A percentile compares a stretch with the other conserved stretches of the same genome.
Conservation (phyloP, 116 monocot species). For the Zostera marina region DNA sequence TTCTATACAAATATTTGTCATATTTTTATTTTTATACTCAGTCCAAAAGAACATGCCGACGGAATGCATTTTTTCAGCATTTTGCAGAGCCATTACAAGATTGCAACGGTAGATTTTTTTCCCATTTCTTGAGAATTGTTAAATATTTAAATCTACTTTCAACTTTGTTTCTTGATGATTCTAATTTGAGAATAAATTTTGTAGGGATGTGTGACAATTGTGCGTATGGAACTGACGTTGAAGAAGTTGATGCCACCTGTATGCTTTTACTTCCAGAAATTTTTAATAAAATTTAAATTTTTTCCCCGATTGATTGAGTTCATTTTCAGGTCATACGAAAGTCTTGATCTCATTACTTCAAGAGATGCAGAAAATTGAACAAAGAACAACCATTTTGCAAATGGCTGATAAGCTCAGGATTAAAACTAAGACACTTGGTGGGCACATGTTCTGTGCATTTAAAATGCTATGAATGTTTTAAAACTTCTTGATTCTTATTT, state of each 20-base stretch:
- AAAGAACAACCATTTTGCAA: constrained; percentile 84
- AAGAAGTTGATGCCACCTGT: constrained; percentile 71
- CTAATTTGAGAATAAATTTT: background rate
- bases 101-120: constrained; percentile 51
- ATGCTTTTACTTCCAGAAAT: constrained; percentile 17
- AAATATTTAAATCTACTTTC: background rate
- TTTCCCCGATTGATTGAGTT: background rate
- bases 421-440: constrained; percentile 59
- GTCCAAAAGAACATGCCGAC: constrained; percentile 66
- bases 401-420: constrained; percentile 58
- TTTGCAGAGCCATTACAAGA: constrained; percentile 75
- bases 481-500: background rate
- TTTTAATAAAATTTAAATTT: background rate
- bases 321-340: constrained; percentile 58
- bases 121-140: background rate
- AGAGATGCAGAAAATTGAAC: constrained; percentile 68
- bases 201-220: constrained; percentile 98
- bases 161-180: background rate
- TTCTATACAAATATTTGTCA: constrained; percentile 3
- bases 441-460: background rate
- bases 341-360: constrained; percentile 37
- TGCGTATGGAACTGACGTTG: constrained; percentile 46
- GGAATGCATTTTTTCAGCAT: constrained; percentile 83
- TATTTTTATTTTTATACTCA: constrained; percentile 10
- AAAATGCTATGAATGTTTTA: background rate